A percentile compares a stretch with the other conserved stretches of the same genome.
These are phyloP conservation scores for Cladosporium sp. DNA, from an alignment of 2,329 filamentous ascomycete genomes.

Conservation along the genomic window DNA sequence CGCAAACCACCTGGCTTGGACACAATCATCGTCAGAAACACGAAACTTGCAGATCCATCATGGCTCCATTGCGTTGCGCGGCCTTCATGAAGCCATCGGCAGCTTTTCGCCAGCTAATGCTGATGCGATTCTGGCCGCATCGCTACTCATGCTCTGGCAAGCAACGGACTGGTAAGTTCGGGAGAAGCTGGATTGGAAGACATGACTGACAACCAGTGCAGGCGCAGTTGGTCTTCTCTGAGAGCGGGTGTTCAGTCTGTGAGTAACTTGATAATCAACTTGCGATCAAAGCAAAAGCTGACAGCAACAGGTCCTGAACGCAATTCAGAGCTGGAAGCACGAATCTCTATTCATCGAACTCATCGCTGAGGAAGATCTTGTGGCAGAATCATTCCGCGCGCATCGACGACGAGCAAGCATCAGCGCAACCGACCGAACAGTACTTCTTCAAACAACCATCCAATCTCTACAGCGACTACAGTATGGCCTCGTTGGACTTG, in stretches of 20 bases:
- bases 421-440: slow-evolving; percentile 26
- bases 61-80: slow-evolving; percentile 79
- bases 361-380: slow-evolving; percentile 67
- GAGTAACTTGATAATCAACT: slow-evolving; percentile 42
- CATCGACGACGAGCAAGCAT: slow-evolving; percentile 24
- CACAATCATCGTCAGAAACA: slow-evolving; percentile 81
- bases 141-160: slow-evolving; percentile 92
- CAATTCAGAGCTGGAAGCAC: slow-evolving; percentile 86
- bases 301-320: slow-evolving; percentile 69
- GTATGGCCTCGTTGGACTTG: slow-evolving; percentile 44
- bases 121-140: slow-evolving; percentile 88
- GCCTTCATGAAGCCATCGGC: slow-evolving; percentile 82
- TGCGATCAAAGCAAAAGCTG: slow-evolving; percentile 20
- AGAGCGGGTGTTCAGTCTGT: slow-evolving; percentile 90
- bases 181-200: not conserved
- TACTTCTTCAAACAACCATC: slow-evolving; percentile 43
- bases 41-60: slow-evolving; percentile 89
- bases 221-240: slow-evolving; percentile 88
- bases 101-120: slow-evolving; percentile 82
- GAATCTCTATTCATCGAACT: slow-evolving; percentile 83
- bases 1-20: slow-evolving; percentile 89
- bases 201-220: slow-evolving; percentile 41
- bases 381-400: slow-evolving; percentile 26
- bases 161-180: slow-evolving; percentile 85
- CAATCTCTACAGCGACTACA: slow-evolving; percentile 46